Percentiles rank a stretch among this genome's conserved stretches.
Conservation (phyloP, 768 basidiomycete species). For the Kwoniella botswanensis region DNA sequence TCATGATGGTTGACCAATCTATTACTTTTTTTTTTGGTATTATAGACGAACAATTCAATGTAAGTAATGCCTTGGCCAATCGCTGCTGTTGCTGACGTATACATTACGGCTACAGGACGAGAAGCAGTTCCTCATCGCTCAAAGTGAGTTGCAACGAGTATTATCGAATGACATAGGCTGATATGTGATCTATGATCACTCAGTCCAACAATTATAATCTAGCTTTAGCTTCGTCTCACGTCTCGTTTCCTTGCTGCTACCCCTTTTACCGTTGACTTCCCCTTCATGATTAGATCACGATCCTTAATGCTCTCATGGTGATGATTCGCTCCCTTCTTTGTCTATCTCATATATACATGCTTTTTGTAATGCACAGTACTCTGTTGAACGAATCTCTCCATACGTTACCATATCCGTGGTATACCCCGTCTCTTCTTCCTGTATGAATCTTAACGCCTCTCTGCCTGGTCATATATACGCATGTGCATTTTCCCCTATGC, state of each 20-base stretch:
- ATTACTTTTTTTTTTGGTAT: not conserved
- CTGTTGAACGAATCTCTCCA: not conserved
- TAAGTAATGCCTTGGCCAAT: constrained; percentile 53
- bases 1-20: not conserved
- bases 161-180: not conserved
- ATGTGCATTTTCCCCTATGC: no score
- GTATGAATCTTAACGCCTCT: no score
- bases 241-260: not conserved
- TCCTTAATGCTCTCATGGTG: not conserved
- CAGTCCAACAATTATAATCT: constrained; percentile 37
- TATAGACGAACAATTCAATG: constrained; percentile 92
- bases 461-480: no score
- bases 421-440: no score
- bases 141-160: constrained; percentile 62
- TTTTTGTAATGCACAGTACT: not conserved
- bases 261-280: not conserved
- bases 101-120: constrained; percentile 66
- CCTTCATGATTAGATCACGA: not conserved
- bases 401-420: no score
- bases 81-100: constrained; percentile 11
- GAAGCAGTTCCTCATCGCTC: constrained; percentile 92
- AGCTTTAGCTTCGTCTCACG: not conserved
- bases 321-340: not conserved
- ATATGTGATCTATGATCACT: not conserved
- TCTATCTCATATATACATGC: not conserved